These are phyloP conservation scores for Klebsormidium nitens DNA, from an alignment of 139 green algal species.

Conservation along the genomic window DNA sequence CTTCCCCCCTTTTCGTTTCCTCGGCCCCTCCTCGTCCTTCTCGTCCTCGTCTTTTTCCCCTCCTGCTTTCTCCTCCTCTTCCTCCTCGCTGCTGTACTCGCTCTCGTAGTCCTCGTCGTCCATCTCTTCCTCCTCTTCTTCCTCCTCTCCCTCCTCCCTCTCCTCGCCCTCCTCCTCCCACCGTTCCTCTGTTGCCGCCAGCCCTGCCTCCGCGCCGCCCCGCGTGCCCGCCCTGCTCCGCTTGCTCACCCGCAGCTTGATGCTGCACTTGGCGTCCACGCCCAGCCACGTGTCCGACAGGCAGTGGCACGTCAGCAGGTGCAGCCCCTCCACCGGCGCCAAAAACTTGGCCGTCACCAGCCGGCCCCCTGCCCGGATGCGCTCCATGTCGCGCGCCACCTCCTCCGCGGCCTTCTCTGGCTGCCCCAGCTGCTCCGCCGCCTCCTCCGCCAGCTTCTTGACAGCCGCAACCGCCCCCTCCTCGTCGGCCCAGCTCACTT, in stretches of 20 bases:
- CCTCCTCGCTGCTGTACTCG: background rate
- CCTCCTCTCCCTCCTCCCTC: slow-evolving; percentile 37
- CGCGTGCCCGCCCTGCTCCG: slow-evolving; percentile 27
- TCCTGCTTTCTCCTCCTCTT: slow-evolving; percentile 8
- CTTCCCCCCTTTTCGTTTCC: too few species aligned
- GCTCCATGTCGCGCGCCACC: slow-evolving; percentile 15
- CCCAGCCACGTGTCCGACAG: slow-evolving; percentile 83
- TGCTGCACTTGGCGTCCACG: slow-evolving; percentile 54
- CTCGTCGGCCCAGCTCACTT: slow-evolving; percentile 16
- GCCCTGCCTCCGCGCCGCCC: slow-evolving; percentile 13
- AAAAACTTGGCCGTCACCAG: background rate
- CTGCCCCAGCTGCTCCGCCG: slow-evolving; percentile 7
- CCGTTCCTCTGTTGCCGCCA: slow-evolving; percentile 17
- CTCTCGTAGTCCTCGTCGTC: slow-evolving; percentile 18
- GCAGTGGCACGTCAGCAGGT: slow-evolving; percentile 22
- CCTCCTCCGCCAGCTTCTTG: slow-evolving; percentile 11
- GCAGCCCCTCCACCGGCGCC: slow-evolving; percentile 21
- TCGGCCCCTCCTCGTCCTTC: too few species aligned
- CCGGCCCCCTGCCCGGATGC: background rate
- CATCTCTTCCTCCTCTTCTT: slow-evolving; percentile 25
- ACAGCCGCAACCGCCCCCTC: slow-evolving; percentile 15
- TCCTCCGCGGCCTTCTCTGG: too few species aligned
- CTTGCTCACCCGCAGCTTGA: slow-evolving; percentile 44
- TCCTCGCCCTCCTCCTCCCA: slow-evolving; percentile 31
- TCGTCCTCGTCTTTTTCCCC: too few species aligned